Evolutionary conservation across 1,139 yeast genomes (phyloP).

Genomic region (Eremothecium sinecaudum): DNA sequence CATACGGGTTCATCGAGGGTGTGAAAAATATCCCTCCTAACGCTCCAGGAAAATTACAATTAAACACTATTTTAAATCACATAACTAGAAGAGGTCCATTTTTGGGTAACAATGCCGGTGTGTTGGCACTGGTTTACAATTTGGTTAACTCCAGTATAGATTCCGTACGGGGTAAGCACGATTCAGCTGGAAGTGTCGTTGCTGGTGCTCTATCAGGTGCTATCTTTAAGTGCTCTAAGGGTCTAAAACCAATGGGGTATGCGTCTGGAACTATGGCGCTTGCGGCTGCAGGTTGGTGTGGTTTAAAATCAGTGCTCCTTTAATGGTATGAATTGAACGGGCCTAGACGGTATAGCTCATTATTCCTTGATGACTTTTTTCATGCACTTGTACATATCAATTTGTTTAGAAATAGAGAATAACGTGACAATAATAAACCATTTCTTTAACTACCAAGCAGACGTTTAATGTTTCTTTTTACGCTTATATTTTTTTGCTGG

Average conservation of each 20-base stretch:
- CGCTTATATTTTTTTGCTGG: neutral
- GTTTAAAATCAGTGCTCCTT: conserved; percentile 41
- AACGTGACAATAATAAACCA: no score
- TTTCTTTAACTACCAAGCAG: no score
- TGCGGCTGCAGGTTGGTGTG: conserved; percentile 93
- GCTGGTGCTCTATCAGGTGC: conserved; percentile 95
- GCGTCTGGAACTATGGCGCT: conserved; percentile 79
- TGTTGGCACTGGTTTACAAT: conserved; percentile 81
- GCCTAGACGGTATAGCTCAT: neutral
- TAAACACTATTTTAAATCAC: conserved; percentile 84
- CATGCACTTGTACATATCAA: neutral
- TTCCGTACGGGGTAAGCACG: conserved; percentile 78
- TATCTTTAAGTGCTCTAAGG: conserved; percentile 75
- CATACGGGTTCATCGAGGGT: conserved; percentile 83
- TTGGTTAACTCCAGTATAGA: conserved; percentile 73
- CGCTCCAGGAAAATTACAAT: conserved; percentile 64
- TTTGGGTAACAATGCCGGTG: conserved; percentile 92
- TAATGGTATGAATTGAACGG: no score
- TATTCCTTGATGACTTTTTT: neutral
- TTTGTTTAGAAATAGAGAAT: neutral
- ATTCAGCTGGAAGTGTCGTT: conserved; percentile 67
- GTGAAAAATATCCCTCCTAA: conserved; percentile 61
- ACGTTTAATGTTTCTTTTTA: no score
- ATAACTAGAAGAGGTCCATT: conserved; percentile 94
- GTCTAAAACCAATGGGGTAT: conserved; percentile 78